A percentile compares a stretch with the other conserved stretches of the same genome.
Evolutionary conservation across 2,329 filamentous ascomycete genomes (phyloP).

Genomic region (Apiospora koreana): DNA sequence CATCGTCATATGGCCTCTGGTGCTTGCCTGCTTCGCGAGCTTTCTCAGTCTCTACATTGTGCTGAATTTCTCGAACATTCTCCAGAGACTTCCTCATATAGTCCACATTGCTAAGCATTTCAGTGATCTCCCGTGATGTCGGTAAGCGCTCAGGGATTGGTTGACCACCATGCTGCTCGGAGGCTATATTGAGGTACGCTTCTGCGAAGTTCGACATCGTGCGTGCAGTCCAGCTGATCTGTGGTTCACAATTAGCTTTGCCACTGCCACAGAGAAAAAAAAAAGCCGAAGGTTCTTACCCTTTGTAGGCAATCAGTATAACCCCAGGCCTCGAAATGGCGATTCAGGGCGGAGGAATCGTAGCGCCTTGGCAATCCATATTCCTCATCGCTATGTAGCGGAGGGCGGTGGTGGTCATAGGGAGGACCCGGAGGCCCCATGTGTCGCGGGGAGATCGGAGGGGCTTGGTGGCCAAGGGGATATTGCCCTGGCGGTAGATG

Average conservation of each 20-base stretch:
- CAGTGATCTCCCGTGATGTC: slow-evolving; percentile 54
- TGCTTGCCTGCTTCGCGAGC: slow-evolving; percentile 50
- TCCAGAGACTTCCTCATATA: slow-evolving; percentile 55
- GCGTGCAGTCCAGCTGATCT: slow-evolving; percentile 50
- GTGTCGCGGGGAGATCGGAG: slow-evolving; percentile 54
- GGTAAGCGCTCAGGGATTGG: slow-evolving; percentile 56
- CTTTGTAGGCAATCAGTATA: slow-evolving; percentile 54
- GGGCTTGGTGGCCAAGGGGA: slow-evolving; percentile 32
- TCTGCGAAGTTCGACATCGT: slow-evolving; percentile 60
- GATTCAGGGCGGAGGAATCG: slow-evolving; percentile 43
- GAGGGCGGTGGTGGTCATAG: slow-evolving; percentile 48
- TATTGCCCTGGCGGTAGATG: slow-evolving; percentile 52
- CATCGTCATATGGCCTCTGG: slow-evolving; percentile 54
- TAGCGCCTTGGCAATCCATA: slow-evolving; percentile 44
- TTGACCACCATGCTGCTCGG: slow-evolving; percentile 56
- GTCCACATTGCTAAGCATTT: slow-evolving; percentile 55
- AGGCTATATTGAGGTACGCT: slow-evolving; percentile 53
- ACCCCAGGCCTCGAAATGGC: slow-evolving; percentile 54
- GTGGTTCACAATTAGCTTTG: not conserved
- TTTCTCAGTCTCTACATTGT: slow-evolving; percentile 53
- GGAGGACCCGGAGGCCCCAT: slow-evolving; percentile 42
- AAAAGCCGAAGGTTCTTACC: slow-evolving; percentile 38
- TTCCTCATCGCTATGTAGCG: slow-evolving; percentile 47
- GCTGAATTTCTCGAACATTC: slow-evolving; percentile 53
- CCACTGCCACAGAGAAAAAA: slow-evolving; percentile 27